Conservation (phyloP, 208 protist genomes). For the Acanthamoeba triangularis region DNA sequence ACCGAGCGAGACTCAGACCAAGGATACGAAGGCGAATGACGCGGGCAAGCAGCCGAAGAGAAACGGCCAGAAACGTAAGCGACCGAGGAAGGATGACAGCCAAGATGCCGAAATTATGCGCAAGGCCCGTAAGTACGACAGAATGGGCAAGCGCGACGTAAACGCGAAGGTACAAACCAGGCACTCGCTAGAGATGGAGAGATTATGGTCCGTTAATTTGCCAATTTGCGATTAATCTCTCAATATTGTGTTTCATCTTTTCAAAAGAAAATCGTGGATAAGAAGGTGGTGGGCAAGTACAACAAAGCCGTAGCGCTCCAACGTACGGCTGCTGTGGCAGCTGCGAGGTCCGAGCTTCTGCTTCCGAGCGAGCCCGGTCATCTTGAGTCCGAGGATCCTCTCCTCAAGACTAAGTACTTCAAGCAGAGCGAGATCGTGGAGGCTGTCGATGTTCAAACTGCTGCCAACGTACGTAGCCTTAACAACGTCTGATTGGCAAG, state of each 20-base stretch:
- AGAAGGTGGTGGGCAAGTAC: conserved; percentile 76
- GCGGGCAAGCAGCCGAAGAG: neutral
- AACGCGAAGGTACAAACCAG: neutral
- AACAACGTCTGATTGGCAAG: neutral
- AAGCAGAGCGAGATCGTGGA: conserved; percentile 95
- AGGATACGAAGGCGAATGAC: neutral
- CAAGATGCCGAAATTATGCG: neutral
- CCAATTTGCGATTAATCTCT: neutral
- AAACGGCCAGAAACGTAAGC: neutral
- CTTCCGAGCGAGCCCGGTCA: conserved; percentile 83
- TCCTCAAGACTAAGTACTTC: conserved; percentile 95
- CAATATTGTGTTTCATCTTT: neutral
- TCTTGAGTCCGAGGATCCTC: conserved; percentile 87
- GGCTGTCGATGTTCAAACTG: conserved; percentile 95
- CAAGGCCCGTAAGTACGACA: conserved; percentile 47
- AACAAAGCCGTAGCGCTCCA: conserved; percentile 68
- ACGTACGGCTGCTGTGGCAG: conserved; percentile 45
- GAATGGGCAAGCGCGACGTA: neutral
- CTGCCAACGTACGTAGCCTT: conserved; percentile 91
- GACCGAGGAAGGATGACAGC: neutral
- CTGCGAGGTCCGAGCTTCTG: conserved; percentile 84
- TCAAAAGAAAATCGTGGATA: conserved; percentile 50
- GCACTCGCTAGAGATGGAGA: neutral
- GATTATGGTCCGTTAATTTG: neutral
- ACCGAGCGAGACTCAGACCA: neutral